Evolutionary conservation across 192 early-diverging fungal species (phyloP).

Genomic region (Dispira simplex): DNA sequence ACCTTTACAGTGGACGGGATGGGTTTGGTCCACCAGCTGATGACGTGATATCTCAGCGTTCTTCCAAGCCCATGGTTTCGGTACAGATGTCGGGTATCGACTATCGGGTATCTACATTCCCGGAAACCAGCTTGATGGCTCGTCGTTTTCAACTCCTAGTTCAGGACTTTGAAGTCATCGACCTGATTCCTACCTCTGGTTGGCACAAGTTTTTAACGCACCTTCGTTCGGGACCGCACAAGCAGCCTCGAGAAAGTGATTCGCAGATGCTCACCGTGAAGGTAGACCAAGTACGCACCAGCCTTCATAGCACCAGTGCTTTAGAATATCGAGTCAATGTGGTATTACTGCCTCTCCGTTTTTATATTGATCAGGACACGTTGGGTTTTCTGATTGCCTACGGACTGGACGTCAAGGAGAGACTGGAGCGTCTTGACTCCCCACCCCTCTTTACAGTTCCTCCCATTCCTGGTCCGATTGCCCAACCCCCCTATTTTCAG

Average conservation of each 20-base stretch:
- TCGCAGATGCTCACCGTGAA: constrained; percentile 50
- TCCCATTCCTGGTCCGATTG: too few relatives aligned
- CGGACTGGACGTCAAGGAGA: too few relatives aligned
- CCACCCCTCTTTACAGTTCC: too few relatives aligned
- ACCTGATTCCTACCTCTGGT: constrained; percentile 51
- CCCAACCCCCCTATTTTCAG: constrained; percentile 23
- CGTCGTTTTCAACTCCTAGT: constrained; percentile 32
- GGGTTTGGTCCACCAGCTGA: constrained; percentile 19
- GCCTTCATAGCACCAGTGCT: constrained; percentile 12
- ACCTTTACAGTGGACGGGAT: constrained; percentile 52
- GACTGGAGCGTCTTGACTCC: too few relatives aligned
- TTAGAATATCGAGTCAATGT: constrained; percentile 28
- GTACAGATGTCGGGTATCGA: constrained; percentile 32
- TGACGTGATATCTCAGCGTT: not conserved
- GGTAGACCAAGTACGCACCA: constrained; percentile 38
- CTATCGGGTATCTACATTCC: constrained; percentile 36
- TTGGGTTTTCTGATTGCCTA: constrained; percentile 35
- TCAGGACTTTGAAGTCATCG: constrained; percentile 56
- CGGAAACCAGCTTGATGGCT: constrained; percentile 24
- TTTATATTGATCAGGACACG: constrained; percentile 91
- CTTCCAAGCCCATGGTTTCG: constrained; percentile 19
- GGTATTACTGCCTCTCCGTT: constrained; percentile 58
- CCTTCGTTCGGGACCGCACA: constrained; percentile 34
- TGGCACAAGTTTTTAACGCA: constrained; percentile 70
- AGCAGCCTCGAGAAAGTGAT: constrained; percentile 36